Evolutionary conservation across 179 eudicot genomes (phyloP).

Genomic region (Corrigiola litoralis): DNA sequence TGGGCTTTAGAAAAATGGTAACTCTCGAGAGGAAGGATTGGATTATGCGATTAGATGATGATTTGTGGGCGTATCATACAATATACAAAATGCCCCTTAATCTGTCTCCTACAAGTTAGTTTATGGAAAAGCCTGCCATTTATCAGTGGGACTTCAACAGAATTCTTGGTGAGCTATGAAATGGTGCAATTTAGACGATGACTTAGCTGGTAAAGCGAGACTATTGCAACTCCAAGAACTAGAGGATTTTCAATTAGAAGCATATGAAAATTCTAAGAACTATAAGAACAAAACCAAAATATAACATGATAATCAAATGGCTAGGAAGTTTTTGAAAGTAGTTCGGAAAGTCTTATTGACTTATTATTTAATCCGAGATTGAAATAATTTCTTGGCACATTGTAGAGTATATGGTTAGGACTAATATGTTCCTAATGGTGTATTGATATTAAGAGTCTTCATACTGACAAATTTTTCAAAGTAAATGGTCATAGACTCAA

Average conservation of each 20-base stretch:
- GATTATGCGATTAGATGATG: not conserved
- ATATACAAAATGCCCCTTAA: slow-evolving; percentile 1
- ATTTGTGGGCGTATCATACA: not conserved
- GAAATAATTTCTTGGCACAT: not conserved
- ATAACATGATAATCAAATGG: not conserved
- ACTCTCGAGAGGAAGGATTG: slow-evolving; percentile 12
- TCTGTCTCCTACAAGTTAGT: not conserved
- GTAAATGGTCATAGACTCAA: not conserved
- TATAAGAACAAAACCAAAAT: not conserved
- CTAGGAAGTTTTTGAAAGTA: not conserved
- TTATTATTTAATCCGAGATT: not conserved
- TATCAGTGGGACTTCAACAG: not conserved
- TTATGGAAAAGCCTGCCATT: not conserved
- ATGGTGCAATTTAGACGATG: not conserved
- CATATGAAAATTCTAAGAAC: not conserved
- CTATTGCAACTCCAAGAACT: not conserved
- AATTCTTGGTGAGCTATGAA: not conserved
- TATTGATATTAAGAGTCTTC: not conserved
- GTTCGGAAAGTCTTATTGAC: not conserved
- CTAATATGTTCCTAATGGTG: not conserved
- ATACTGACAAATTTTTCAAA: not conserved
- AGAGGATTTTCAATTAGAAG: not conserved
- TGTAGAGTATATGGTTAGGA: not conserved
- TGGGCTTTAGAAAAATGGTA: too few relatives aligned
- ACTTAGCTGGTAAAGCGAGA: not conserved